These are phyloP conservation scores for Calonectria pauciramosa DNA, from an alignment of 2,329 filamentous ascomycete genomes.

Conservation along the genomic window DNA sequence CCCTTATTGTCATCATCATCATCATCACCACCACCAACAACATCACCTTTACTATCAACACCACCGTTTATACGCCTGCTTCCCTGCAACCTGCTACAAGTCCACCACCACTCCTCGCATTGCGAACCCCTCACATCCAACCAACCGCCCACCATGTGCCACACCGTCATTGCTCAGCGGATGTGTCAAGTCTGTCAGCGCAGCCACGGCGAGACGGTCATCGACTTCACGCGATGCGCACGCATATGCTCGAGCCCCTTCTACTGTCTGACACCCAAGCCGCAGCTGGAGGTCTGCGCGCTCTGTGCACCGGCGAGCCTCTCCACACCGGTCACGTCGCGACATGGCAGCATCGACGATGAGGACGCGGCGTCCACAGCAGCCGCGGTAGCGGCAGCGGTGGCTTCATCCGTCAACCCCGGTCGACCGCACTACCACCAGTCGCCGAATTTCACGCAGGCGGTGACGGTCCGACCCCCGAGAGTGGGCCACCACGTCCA, in stretches of 20 bases:
- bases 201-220: constrained; percentile 47
- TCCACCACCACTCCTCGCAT: constrained; percentile 14
- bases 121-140: background rate
- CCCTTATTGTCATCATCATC: background rate
- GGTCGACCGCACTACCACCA: constrained; percentile 33
- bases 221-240: constrained; percentile 47
- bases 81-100: background rate
- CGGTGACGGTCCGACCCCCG: constrained; percentile 20
- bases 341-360: constrained; percentile 31
- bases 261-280: constrained; percentile 47
- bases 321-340: constrained; percentile 46
- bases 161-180: constrained; percentile 48
- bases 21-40: background rate
- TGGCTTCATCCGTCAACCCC: constrained; percentile 24
- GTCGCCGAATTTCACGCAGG: constrained; percentile 31
- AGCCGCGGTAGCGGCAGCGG: constrained; percentile 19
- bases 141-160: constrained; percentile 43
- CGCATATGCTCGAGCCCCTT: constrained; percentile 48
- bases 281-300: constrained; percentile 45
- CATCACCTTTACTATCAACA: background rate
- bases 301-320: constrained; percentile 39
- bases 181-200: constrained; percentile 45
- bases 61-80: background rate
- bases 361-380: constrained; percentile 26
- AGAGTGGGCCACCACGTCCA: constrained; percentile 10